Base-by-base conservation (phyloP, 805 yeast species). In the Ogataea nakhonphanomensis region DNA sequence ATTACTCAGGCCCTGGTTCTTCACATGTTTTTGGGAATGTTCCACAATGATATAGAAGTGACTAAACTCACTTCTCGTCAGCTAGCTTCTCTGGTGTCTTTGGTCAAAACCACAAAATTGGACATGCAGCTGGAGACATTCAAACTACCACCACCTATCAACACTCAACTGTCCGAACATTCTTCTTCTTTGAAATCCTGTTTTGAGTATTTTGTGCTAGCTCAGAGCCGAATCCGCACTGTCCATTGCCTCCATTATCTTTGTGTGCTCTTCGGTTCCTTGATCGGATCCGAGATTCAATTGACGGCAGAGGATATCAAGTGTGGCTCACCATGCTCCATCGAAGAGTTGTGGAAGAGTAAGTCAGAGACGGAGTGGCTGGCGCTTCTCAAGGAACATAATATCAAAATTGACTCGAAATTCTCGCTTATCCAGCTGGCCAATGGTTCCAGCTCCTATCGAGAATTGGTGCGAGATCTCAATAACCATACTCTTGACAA, bases 261-360 rank as follows among this genome's bases (percentile, higher is more conserved):
- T 11, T 71, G 74, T 47, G 70, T 70, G 2, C 59, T 75, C 41
- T 66, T 75, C 46, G 67, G 76, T 2, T 61, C 70, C 11, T 52
- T 75, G 32, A 59, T 72, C 25, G 78, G 75, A 2, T 53, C 66
- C 8, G 58, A 64, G 2, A 59, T 71, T 13, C 67, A 69, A 12
- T 54, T 76, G 42, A 57, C 55, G 23, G 61, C 65, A 5, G 54
- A 51, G 36, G 79, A 73, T 43, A 64, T 84, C 40, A 69, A 70
- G 40, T 77, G 83, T 56, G 93, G 93, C 30, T 71, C 77, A 8
- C 83, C 80, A 26, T 80, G 88, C 56, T 63, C 64, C 17, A 60
- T 72, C 48, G 87, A 81, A 54, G 67, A 64, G 9, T 61, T 84
- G 39, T 84, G 89, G 83, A 66, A 68, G 32, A 71, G 81, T 41